Percentiles rank a stretch among this genome's conserved stretches.
These are phyloP conservation scores for Sporisorium reilianum DNA, from an alignment of 1,284 basidiomycete genomes.

Conservation along the genomic window DNA sequence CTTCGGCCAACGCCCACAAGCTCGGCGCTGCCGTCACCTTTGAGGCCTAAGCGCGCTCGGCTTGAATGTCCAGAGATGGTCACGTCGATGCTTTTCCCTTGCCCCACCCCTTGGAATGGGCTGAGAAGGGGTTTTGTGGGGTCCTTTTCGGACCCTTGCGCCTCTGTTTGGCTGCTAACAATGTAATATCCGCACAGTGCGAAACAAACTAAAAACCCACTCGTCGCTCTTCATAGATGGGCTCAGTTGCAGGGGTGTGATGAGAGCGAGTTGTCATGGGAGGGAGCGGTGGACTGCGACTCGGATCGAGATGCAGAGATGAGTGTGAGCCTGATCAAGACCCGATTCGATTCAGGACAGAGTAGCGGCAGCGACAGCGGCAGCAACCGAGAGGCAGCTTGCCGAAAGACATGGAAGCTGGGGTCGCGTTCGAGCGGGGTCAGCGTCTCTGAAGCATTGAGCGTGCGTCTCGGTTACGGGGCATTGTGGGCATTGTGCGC, in stretches of 20 bases:
- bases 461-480: neutral
- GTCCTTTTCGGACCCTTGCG: neutral
- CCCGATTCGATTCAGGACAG: neutral
- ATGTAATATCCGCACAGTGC: conserved; percentile 37
- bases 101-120: conserved; percentile 13
- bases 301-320: neutral
- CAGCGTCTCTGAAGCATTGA: too few species aligned
- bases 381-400: neutral
- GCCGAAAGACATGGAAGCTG: neutral
- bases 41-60: conserved; percentile 68
- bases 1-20: conserved; percentile 72
- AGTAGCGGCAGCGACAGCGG: neutral
- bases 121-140: neutral
- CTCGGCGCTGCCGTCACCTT: conserved; percentile 74
- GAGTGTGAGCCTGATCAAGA: conserved; percentile 4
- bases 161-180: conserved; percentile 3
- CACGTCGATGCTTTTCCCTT: conserved; percentile 14
- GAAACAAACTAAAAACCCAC: conserved; percentile 17
- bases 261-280: neutral
- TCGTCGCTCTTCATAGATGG: neutral
- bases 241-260: neutral
- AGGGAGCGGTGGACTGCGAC: too few species aligned
- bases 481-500: neutral
- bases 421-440: too few species aligned
- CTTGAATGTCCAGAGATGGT: neutral